Base-by-base conservation (phyloP, 169 alveolate genomes). In the Plasmodium reichenowi region DNA sequence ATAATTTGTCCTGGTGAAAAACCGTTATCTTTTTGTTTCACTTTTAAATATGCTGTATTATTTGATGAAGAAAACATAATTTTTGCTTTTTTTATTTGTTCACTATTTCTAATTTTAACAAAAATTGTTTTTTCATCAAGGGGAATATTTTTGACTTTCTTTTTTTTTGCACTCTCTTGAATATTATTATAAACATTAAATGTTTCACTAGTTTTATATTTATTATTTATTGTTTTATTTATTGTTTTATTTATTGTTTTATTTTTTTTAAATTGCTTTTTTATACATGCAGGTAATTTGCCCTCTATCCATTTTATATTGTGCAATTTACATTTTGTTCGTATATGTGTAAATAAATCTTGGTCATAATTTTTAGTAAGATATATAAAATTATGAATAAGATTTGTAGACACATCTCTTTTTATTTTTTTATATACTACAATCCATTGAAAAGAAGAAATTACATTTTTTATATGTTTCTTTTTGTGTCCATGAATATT, bases 1-100 rank as follows among this genome's bases (percentile, higher is more conserved):
- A 83, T 48, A 0, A 83, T 83, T 26, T 83, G 91, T 3, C 91
- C 91, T n/a, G 91, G 91, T 9, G 91, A 83, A 5, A 83, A 50
- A 0, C 91, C 91, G 1, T 43, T 70, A 22, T 83, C 91, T 7
- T 56, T 29, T 17, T 48, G 47, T 50, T 29, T 50, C 8, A 83
- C 29, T 29, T 48, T n/a, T 38, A 83, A 47, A 73, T 83, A 83
- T 0, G 24, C 74, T 8, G 32, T 24, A 1, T 70, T 7, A 17
- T 62, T 63, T 17, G 0, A 1, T 15, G 5, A 54, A 17, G 32
- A 43, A 17, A 83, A 73, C 10, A 10, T 45, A 8, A 83, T 58
- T 62, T 45, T 54, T 2, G 91, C 91, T 54, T 68, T 73, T 73
- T 83, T 83, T 70, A 83, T 83, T 50, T 67, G 22, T 70, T 83